phyloP scores from a whole-genome alignment of 495 filamentous ascomycete species.

The Aspergillus haitiensis region DNA sequence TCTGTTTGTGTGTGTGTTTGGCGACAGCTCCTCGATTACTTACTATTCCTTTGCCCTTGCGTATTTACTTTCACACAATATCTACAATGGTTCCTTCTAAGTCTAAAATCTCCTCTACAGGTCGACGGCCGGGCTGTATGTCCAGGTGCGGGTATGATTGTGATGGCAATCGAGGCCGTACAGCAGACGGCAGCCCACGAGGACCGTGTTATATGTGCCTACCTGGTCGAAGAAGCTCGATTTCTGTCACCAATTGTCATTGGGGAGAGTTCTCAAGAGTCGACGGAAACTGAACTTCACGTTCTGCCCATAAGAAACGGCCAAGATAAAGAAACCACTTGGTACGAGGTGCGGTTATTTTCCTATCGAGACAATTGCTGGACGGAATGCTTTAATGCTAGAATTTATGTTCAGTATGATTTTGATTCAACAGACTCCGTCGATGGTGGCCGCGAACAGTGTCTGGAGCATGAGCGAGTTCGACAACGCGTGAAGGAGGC shows the following conservation, averaged over 20 bases:
- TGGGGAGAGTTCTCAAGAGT: slow-evolving; percentile 21
- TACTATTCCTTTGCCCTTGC: no score
- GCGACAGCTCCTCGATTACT: no score
- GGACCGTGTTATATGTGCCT: slow-evolving; percentile 27
- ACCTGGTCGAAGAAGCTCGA: slow-evolving; percentile 31
- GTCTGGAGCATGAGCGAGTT: no score
- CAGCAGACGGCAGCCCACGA: slow-evolving; percentile 21
- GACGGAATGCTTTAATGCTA: slow-evolving; percentile 34
- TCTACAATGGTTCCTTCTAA: no score
- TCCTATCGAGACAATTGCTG: slow-evolving; percentile 13
- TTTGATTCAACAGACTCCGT: not conserved
- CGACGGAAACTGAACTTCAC: slow-evolving; percentile 31
- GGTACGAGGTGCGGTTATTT: slow-evolving; percentile 6
- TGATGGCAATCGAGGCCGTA: slow-evolving; percentile 34
- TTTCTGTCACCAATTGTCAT: slow-evolving; percentile 39
- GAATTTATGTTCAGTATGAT: slow-evolving; percentile 26
- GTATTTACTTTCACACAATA: no score
- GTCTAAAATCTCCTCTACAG: not conserved
- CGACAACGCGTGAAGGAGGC: slow-evolving; percentile 2
- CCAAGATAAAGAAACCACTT: slow-evolving; percentile 7
- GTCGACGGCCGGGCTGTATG: slow-evolving; percentile 26
- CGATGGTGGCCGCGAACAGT: not conserved
- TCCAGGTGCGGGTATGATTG: slow-evolving; percentile 36
- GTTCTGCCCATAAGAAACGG: slow-evolving; percentile 24
- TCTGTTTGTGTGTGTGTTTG: slow-evolving; percentile 4